Evolutionary conservation across 1,284 basidiomycete species (phyloP), one percentile per base, ranked within the genome.

Genomic region (Heterobasidion irregulare): DNA sequence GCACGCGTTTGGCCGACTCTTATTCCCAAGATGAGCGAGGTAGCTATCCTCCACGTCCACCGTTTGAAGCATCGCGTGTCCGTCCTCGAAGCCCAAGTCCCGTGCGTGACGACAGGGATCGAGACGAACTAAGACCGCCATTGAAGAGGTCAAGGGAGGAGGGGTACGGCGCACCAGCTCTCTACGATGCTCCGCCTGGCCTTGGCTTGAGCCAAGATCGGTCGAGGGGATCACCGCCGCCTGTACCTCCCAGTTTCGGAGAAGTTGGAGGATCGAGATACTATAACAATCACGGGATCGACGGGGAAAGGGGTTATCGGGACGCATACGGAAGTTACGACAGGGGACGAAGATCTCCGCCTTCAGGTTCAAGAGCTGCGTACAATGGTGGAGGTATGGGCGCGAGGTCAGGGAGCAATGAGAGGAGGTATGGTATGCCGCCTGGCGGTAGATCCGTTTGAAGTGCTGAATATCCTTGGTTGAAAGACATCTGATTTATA

Each of bases 71-170:
- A 8, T 67, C 54, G 8, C 59, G 70, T 8, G 66, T 69, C 19
- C 65, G 69, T 12, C 63, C 64, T 8, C 65, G 69, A 32, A 72
- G 70, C 54, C 68, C 68, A 15, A 68, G 66, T 41, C 68, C 68
- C 8, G 16, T 19, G 7, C 19, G 47, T 0, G 53, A 61, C 32
- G 16, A 36, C 2, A 16, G 49, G 18, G 38, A 41, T n/a, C 51
- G n/a, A 53, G 65, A 67, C 41, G 67, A 68, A 47, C 33, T 64
- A 53, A 65, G 68, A 4, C 69, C 70, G 12, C 66, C 69, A 3
- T 41, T 64, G 18, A 72, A 72, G 59, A 62, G 70, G 4, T 53
- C 65, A 12, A 62, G 70, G 2, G 70, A 69, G 15, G 69, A 70
- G 18, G 53, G 58, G 12, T 67, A 65, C 34, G 44, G 15, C 10